Evolutionary conservation across 257 asterid species (phyloP), one percentile per base, ranked within the genome.

Genomic region (Prunella vulgaris): DNA sequence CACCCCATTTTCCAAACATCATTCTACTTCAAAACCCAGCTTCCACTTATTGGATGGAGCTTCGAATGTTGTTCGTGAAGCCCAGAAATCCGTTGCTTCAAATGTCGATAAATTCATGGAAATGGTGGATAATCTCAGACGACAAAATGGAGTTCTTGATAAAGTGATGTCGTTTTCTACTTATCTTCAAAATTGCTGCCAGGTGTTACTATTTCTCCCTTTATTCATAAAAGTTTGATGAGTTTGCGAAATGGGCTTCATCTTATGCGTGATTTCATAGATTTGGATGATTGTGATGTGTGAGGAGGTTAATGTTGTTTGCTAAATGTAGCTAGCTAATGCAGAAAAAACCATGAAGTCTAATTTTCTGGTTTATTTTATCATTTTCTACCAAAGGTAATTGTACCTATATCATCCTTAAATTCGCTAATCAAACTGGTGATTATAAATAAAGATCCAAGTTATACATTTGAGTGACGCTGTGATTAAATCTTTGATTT

Each of bases 131-230:
- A 38, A 20, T 57, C 64, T 84, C 27, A 78, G 75, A 74, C 71
- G 83, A 25, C 77, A 62, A 24, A 82, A 78, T 67, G 84, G 66
- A 62, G 7, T 87, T 78, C 72, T 87, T 32, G 80, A 76, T 44
- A 89, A 73, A 53, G 32, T 88, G 7, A 38, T 80, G 17, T 79
- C 88, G 14, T 82, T 87, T 60, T 37, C 82, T 70, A 75, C 87
- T 44, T 76, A 82, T 70, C 78, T 89, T 71, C 88, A 80, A 37
- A 71, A 46, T 64, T 57, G 77, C 77, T 60, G 74, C 72, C 92
- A 86, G 96, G 96, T 91, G 66, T 9, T 37, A 15, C 3, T 28
- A 2, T 59, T 13, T 59, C 1, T 59, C 44, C 21, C 14, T 44
- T 35, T 42, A 46, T 53, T 40, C 22, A 7, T 17, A 14, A 5